Evolutionary conservation across 345 rosid species (phyloP).

Genomic region (Raphanus raphanistrum): DNA sequence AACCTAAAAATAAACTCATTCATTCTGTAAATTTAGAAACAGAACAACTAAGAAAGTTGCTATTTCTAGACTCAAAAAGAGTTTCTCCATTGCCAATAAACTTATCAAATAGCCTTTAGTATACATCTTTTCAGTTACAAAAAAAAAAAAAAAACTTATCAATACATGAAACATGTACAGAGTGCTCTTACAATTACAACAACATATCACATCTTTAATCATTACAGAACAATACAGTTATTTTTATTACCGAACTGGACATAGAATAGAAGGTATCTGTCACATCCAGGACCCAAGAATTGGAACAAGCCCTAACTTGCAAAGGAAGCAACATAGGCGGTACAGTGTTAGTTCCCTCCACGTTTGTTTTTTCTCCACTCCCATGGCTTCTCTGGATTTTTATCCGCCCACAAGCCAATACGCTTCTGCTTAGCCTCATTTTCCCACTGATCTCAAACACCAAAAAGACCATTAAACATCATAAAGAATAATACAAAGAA

Average conservation of each 20-base stretch:
- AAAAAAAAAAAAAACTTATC: background rate
- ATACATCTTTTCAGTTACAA: too few relatives aligned
- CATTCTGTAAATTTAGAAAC: constrained; percentile 25
- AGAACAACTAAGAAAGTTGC: constrained; percentile 20
- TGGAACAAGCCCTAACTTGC: background rate
- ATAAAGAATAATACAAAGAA: background rate
- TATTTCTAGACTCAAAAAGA: constrained; percentile 14
- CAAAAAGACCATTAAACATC: background rate
- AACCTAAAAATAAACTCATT: constrained; percentile 33
- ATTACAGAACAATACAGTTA: background rate
- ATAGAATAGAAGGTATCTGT: constrained; percentile 1
- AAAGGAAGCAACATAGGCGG: background rate
- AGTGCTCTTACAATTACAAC: constrained; percentile 29
- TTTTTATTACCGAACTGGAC: background rate
- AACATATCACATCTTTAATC: constrained; percentile 12
- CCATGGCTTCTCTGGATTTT: constrained; percentile 87
- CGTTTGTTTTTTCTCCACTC: constrained; percentile 77
- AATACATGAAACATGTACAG: constrained; percentile 16
- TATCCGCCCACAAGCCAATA: constrained; percentile 68
- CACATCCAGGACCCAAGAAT: background rate
- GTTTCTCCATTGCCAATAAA: background rate
- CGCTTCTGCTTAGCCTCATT: constrained; percentile 64
- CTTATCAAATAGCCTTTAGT: too few relatives aligned
- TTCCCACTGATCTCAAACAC: constrained; percentile 63
- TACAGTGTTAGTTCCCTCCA: constrained; percentile 21